Conservation (phyloP, 2,329 filamentous ascomycete genomes). For the Pseudocercospora eumusae region DNA sequence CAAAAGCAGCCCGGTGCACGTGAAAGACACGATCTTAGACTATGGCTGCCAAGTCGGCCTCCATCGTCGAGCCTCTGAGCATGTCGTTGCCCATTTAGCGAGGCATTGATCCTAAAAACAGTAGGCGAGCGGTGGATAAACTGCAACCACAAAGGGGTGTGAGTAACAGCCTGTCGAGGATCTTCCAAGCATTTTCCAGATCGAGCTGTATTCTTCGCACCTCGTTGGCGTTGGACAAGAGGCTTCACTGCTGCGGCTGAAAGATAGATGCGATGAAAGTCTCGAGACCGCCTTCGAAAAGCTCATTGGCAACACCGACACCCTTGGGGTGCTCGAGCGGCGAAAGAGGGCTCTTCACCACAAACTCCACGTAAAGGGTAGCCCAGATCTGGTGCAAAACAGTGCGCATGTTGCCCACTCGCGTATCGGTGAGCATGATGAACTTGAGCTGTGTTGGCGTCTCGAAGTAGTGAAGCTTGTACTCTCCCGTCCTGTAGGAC, state of each 20-base stretch:
- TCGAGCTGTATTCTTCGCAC: background rate
- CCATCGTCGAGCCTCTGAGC: background rate
- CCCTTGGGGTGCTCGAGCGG: slow-evolving; percentile 63
- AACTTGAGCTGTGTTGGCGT: slow-evolving; percentile 94
- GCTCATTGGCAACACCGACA: slow-evolving; percentile 64
- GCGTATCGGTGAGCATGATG: slow-evolving; percentile 91
- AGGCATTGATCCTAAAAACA: background rate
- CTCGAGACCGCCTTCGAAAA: slow-evolving; percentile 68
- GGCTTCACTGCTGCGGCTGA: slow-evolving; percentile 18
- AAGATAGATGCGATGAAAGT: slow-evolving; percentile 61
- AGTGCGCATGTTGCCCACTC: slow-evolving; percentile 72
- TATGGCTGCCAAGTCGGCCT: background rate
- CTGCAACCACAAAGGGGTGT: no score
- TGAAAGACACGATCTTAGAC: background rate
- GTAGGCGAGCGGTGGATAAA: no score
- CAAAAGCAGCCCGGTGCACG: no score
- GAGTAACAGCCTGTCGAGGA: no score
- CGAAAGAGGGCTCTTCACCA: slow-evolving; percentile 65
- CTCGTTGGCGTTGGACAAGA: background rate
- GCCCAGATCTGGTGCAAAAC: slow-evolving; percentile 98
- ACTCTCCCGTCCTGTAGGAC: slow-evolving; percentile 87
- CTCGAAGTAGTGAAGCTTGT: slow-evolving; percentile 99
- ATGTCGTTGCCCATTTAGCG: background rate
- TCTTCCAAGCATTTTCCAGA: no score
- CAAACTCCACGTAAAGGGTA: slow-evolving; percentile 94